Conservation (phyloP, 2,329 filamentous ascomycete species). For the Blastomyces parvus region DNA sequence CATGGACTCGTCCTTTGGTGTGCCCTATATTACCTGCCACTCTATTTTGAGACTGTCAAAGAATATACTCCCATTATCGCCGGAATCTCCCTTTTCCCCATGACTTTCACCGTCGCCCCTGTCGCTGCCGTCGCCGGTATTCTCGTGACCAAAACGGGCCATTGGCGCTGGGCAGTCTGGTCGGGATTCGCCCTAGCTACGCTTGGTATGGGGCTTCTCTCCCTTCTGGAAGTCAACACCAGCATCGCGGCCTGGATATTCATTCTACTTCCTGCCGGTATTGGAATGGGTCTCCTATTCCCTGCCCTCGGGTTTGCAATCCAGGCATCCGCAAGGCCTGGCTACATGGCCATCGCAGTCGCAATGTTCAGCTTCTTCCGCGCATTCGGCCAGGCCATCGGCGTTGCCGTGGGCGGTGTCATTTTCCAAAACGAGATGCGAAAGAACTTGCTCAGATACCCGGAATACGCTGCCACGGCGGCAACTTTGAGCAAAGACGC, state of each 20-base stretch:
- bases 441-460: conserved; percentile 41
- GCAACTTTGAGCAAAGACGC: conserved; percentile 48
- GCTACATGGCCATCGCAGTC: conserved; percentile 51
- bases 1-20: conserved; percentile 46
- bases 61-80: conserved; percentile 45
- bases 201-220: conserved; percentile 46
- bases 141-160: conserved; percentile 45
- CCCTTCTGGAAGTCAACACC: conserved; percentile 34
- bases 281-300: conserved; percentile 57
- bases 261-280: conserved; percentile 49
- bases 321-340: conserved; percentile 50
- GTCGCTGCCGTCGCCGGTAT: conserved; percentile 44
- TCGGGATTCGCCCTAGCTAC: conserved; percentile 52
- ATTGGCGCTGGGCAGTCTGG: conserved; percentile 54
- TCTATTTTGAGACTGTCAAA: conserved; percentile 40
- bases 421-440: conserved; percentile 60
- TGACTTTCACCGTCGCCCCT: conserved; percentile 55
- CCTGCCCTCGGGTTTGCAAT: conserved; percentile 54
- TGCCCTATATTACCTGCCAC: conserved; percentile 47
- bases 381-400: conserved; percentile 55
- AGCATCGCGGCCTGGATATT: conserved; percentile 49
- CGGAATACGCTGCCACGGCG: conserved; percentile 41
- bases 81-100: conserved; percentile 49
- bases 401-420: conserved; percentile 57
- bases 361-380: conserved; percentile 60